A percentile compares a stretch with the other conserved stretches of the same genome.
Evolutionary conservation across 495 filamentous ascomycete genomes (phyloP).

Genomic region (Xylaria scruposa): DNA sequence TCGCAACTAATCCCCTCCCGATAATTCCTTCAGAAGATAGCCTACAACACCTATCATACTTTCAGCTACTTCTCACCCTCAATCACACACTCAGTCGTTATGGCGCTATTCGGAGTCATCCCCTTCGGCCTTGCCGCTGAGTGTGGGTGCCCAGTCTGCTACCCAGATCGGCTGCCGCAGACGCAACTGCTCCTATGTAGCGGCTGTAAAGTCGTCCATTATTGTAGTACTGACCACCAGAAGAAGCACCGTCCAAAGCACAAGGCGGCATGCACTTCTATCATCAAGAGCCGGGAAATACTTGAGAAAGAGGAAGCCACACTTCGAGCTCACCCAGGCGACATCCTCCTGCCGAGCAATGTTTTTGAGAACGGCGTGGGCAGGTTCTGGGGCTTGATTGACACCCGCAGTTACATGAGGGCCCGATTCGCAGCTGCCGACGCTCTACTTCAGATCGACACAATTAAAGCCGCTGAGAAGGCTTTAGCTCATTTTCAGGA

Average conservation of each 20-base stretch:
- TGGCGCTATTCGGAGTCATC: constrained; percentile 8
- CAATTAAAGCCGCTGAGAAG: constrained; percentile 38
- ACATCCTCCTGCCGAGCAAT: constrained; percentile 33
- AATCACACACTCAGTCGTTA: constrained; percentile 4
- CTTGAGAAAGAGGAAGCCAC: constrained; percentile 44
- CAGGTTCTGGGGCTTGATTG: constrained; percentile 44
- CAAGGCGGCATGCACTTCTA: constrained; percentile 49
- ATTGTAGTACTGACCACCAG: constrained; percentile 58
- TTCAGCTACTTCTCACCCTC: not conserved
- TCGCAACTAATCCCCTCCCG: not conserved
- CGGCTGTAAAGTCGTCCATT: constrained; percentile 52
- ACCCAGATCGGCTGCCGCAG: constrained; percentile 10
- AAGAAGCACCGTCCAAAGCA: constrained; percentile 46
- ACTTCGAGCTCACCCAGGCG: constrained; percentile 41
- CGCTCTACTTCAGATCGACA: constrained; percentile 41
- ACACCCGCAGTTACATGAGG: constrained; percentile 53
- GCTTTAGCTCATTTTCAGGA: constrained; percentile 47
- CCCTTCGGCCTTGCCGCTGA: constrained; percentile 17
- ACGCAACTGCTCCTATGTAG: constrained; percentile 41
- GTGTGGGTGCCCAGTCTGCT: constrained; percentile 21
- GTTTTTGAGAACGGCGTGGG: constrained; percentile 45
- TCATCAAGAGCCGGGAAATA: constrained; percentile 38
- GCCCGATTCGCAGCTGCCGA: constrained; percentile 41
- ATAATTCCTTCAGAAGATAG: not conserved
- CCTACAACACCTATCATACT: constrained; percentile 10